These are phyloP conservation scores for Aspergillus neotritici DNA, from an alignment of 2,329 filamentous ascomycete genomes.

Conservation along the genomic window DNA sequence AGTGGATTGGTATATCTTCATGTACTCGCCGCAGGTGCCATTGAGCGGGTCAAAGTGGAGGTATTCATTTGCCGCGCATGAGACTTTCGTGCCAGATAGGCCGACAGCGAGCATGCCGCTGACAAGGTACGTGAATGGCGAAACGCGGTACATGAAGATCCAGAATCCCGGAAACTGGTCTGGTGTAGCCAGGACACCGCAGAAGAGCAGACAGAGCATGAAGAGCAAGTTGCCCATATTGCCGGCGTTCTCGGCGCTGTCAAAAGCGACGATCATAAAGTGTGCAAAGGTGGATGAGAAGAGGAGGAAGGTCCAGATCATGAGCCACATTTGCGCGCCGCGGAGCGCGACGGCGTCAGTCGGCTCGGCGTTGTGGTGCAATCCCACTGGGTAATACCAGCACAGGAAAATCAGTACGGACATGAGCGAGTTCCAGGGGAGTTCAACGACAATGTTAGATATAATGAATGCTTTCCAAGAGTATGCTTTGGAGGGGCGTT, in stretches of 20 bases:
- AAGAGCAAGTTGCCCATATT: neutral
- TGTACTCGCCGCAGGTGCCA: neutral
- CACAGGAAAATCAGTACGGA: conserved; percentile 53
- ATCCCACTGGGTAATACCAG: conserved; percentile 58
- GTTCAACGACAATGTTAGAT: conserved; percentile 62
- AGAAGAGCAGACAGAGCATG: conserved; percentile 3
- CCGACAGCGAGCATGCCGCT: conserved; percentile 8
- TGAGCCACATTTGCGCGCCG: conserved; percentile 58
- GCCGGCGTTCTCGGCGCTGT: neutral
- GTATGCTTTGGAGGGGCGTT: conserved; percentile 60
- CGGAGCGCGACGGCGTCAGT: conserved; percentile 39
- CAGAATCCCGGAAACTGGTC: conserved; percentile 3
- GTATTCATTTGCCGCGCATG: neutral
- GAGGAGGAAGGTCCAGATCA: conserved; percentile 59
- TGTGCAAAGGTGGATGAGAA: conserved; percentile 65
- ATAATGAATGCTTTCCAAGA: conserved; percentile 65
- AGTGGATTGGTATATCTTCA: neutral
- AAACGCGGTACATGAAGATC: conserved; percentile 3
- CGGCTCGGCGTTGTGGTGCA: conserved; percentile 28
- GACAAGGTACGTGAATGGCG: conserved; percentile 16
- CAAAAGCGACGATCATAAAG: conserved; percentile 53
- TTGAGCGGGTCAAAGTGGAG: neutral
- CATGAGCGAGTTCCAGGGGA: conserved; percentile 55
- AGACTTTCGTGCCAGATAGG: neutral
- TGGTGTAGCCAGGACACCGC: conserved; percentile 4